Evolutionary conservation across 768 basidiomycete species (phyloP).

Genomic region (Lyophyllum semitale): DNA sequence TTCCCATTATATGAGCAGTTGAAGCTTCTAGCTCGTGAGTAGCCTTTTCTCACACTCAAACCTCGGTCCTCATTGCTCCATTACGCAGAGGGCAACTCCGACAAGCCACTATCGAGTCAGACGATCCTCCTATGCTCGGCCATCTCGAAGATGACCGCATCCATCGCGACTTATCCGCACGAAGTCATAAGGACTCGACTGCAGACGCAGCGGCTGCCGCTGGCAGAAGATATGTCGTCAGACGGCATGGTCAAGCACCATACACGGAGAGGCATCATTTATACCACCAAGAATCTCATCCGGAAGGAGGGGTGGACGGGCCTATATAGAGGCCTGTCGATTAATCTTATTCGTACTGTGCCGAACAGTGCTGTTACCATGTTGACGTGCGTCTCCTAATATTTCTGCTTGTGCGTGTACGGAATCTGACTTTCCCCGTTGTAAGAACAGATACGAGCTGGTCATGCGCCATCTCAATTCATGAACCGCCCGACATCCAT

Average conservation of each 20-base stretch:
- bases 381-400: constrained; percentile 68
- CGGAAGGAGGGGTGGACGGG: constrained; percentile 85
- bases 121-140: constrained; percentile 89
- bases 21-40: constrained; percentile 84
- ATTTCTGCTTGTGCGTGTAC: neutral
- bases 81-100: constrained; percentile 44
- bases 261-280: constrained; percentile 64
- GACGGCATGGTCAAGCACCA: constrained; percentile 62
- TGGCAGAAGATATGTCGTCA: constrained; percentile 58
- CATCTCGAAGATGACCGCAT: constrained; percentile 95
- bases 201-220: constrained; percentile 78
- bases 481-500: constrained; percentile 31
- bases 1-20: constrained; percentile 96
- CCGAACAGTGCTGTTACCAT: constrained; percentile 97
- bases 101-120: constrained; percentile 52
- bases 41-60: neutral
- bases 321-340: constrained; percentile 90
- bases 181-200: constrained; percentile 98
- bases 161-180: constrained; percentile 95
- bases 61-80: constrained; percentile 1
- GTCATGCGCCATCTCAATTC: constrained; percentile 52
- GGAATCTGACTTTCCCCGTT: neutral
- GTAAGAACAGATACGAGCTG: constrained; percentile 45
- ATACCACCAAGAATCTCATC: constrained; percentile 73
- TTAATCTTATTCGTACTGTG: constrained; percentile 93